Percentiles rank a stretch among this genome's conserved stretches.
Evolutionary conservation across 73 alveolate genomes (phyloP).

Genomic region (Blepharisma stoltei): DNA sequence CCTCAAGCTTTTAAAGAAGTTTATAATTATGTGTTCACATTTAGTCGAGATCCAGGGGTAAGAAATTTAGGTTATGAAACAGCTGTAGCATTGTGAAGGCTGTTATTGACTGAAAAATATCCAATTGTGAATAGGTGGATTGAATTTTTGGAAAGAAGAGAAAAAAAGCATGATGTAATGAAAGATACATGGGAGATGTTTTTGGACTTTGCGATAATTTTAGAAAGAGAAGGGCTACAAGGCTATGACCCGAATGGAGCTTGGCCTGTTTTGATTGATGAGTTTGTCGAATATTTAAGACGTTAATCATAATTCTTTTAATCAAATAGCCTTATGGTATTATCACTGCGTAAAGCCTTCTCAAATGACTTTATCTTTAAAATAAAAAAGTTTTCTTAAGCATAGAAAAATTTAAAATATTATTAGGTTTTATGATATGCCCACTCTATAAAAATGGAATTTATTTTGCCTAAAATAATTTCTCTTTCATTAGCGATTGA

Average conservation of each 20-base stretch:
- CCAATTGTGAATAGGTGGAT: conserved; percentile 24
- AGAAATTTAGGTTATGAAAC: conserved; percentile 44
- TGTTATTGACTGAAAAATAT: conserved; percentile 27
- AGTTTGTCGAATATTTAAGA: conserved; percentile 40
- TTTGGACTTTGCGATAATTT: conserved; percentile 39
- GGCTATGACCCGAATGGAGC: conserved; percentile 53
- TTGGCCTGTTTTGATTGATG: conserved; percentile 58
- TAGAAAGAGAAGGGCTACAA: conserved; percentile 37
- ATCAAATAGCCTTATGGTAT: no score
- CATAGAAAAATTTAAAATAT: no score
- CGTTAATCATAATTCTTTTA: background rate
- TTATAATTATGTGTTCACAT: conserved; percentile 50
- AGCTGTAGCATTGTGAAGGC: conserved; percentile 57
- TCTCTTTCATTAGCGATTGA: no score
- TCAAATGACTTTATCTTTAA: no score
- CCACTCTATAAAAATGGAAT: no score
- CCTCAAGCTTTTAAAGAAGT: conserved; percentile 37
- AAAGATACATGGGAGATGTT: conserved; percentile 64
- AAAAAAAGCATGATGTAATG: conserved; percentile 22
- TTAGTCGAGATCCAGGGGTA: conserved; percentile 47
- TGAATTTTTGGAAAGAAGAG: conserved; percentile 25
- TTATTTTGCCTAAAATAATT: no score
- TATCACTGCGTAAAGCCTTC: no score
- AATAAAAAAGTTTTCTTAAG: no score
- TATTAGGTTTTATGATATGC: no score